Base-by-base conservation (phyloP, 2,329 filamentous ascomycete species). In the Aspergillus sclerotialis region DNA sequence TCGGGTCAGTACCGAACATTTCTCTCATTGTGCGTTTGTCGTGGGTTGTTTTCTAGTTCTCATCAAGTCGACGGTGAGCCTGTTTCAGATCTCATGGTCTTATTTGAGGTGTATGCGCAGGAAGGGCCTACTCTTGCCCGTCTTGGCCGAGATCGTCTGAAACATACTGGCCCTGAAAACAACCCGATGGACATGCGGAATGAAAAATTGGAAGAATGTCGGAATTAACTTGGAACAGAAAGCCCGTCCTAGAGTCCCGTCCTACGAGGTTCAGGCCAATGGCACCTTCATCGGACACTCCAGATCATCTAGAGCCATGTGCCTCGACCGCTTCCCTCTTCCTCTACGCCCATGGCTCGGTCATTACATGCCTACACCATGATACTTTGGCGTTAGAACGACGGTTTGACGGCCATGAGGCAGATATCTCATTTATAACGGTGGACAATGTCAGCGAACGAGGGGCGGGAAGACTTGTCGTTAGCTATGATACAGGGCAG, bases 361-460 rank as follows among this genome's bases (percentile, higher is more conserved):
- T 80, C 5, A 80, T 98, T 38, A 73, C 95, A 15, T 92, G 88
- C 59, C 80, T 90, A 19, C 88, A 94, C 53, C 90, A 96, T 64
- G 90, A 96, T 56, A 94, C 85, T 3, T 67, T 98, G 35, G 85
- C 84, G 12, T 82, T 96, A 46, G 90, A 96, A 54, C 74, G 88
- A 40, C 76, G 84, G 12, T 96, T 96, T 56, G 79, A 84, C 17
- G 75, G 80, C 39, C 92, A 98, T 59, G 75, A 77, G 21, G 84
- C 94, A 43, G 82, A 93, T 46, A 80, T 98, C 18, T 74, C 82
- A 36, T 74, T 94, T 52, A 78, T 98, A 35, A 81, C 82, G 1
- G 88, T 93, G 34, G 92, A 98, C 60, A 96, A 89, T 55, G 79
- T 85, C 36, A 95, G 89, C 60, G 89, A 95, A 48, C 69, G 79